Evolutionary conservation across 192 early-diverging fungal genomes (phyloP).

Genomic region (Mortierella antarctica): DNA sequence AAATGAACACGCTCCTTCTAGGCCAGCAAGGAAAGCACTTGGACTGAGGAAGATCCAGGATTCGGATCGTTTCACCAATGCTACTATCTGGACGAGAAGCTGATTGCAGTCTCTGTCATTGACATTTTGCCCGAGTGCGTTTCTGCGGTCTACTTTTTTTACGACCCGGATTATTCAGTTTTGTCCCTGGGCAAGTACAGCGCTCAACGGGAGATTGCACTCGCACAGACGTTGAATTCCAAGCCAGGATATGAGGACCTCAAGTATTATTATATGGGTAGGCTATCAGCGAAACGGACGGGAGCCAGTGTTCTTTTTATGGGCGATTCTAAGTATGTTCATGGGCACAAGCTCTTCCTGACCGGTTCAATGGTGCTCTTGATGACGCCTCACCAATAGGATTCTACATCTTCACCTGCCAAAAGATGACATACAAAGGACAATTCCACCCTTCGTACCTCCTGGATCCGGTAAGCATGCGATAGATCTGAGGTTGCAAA

Average conservation of each 20-base stretch:
- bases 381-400: slow-evolving; percentile 56
- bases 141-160: slow-evolving; percentile 95
- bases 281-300: neutral
- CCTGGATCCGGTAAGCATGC: slow-evolving; percentile 70
- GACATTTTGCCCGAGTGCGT: slow-evolving; percentile 91
- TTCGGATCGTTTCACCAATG: slow-evolving; percentile 92
- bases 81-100: slow-evolving; percentile 83
- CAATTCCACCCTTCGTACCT: slow-evolving; percentile 88
- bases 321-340: too few species aligned
- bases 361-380: too few species aligned
- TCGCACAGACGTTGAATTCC: slow-evolving; percentile 62
- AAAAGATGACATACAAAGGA: slow-evolving; percentile 96
- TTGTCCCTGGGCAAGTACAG: slow-evolving; percentile 89
- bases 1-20: slow-evolving; percentile 2
- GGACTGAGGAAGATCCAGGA: slow-evolving; percentile 53
- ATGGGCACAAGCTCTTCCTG: too few species aligned
- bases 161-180: slow-evolving; percentile 85
- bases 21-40: slow-evolving; percentile 6
- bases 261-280: slow-evolving; percentile 94
- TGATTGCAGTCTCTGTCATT: slow-evolving; percentile 92
- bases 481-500: too few species aligned
- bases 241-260: slow-evolving; percentile 58
- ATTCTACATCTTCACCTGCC: slow-evolving; percentile 91
- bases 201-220: slow-evolving; percentile 84
- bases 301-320: too few species aligned